Percentiles rank a stretch among this genome's conserved stretches.
Conservation (phyloP, 1,284 basidiomycete genomes). For the Leccinum solheimii region DNA sequence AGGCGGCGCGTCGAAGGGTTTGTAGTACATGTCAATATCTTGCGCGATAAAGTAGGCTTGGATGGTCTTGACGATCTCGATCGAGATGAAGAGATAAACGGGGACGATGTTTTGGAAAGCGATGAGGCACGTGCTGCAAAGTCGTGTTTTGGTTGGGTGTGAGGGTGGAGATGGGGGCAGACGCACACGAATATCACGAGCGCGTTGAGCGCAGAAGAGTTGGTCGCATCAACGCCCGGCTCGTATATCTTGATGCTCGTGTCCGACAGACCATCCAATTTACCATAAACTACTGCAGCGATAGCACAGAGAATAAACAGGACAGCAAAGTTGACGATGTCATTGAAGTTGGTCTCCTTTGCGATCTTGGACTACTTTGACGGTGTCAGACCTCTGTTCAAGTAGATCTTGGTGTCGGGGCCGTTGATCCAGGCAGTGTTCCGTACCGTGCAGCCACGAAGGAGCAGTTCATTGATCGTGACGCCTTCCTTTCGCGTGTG, state of each 20-base stretch:
- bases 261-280: conserved; percentile 59
- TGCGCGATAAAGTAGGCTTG: conserved; percentile 97
- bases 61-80: conserved; percentile 97
- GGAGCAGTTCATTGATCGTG: conserved; percentile 90
- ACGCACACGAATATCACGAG: conserved; percentile 89
- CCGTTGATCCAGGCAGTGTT: conserved; percentile 97
- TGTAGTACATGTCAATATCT: conserved; percentile 97
- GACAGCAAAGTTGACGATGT: conserved; percentile 89
- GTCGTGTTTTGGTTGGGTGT: not conserved
- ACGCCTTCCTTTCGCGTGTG: conserved; percentile 63
- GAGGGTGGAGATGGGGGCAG: not conserved
- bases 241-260: conserved; percentile 82
- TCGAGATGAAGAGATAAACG: conserved; percentile 95
- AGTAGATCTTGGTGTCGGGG: conserved; percentile 96
- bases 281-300: conserved; percentile 74
- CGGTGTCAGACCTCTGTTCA: conserved; percentile 92
- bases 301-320: conserved; percentile 78
- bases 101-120: conserved; percentile 98
- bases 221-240: conserved; percentile 59
- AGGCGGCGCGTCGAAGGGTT: conserved; percentile 78
- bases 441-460: conserved; percentile 90
- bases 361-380: conserved; percentile 97
- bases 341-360: conserved; percentile 98
- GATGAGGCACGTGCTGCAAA: conserved; percentile 76
- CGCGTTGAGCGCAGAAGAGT: conserved; percentile 69